A percentile compares a stretch with the other conserved stretches of the same genome.
phyloP scores from a whole-genome alignment of 164 flowering plant species.

The Chloranthus sessilifolius region DNA sequence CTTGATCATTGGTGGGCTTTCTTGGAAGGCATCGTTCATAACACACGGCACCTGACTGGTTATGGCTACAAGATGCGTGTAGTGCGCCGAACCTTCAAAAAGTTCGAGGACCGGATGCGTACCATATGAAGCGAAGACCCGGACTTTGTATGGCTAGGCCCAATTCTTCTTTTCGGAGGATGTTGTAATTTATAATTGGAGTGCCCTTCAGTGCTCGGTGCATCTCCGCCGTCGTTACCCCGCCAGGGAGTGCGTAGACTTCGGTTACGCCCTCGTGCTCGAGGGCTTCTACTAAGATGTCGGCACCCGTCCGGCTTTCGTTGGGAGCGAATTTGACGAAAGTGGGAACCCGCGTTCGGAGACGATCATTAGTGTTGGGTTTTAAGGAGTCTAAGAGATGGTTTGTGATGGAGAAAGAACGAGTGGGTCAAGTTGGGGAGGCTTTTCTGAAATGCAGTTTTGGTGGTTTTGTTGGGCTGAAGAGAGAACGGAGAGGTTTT shows the following conservation, averaged over 20 bases:
- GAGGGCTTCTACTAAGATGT: conserved; percentile 65
- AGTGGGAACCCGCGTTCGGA: conserved; percentile 8
- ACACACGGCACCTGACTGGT: conserved; percentile 64
- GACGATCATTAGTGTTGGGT: not conserved
- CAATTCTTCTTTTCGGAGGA: conserved; percentile 64
- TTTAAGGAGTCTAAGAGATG: conserved; percentile 9
- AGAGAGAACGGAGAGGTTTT: not conserved
- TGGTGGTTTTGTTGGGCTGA: too few species aligned
- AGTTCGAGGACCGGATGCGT: conserved; percentile 66
- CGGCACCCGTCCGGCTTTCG: conserved; percentile 57
- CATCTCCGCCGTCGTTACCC: conserved; percentile 70
- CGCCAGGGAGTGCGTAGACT: conserved; percentile 67
- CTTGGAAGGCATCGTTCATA: conserved; percentile 76
- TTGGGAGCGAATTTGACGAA: conserved; percentile 40
- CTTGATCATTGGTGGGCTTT: conserved; percentile 73
- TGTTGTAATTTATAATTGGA: conserved; percentile 30
- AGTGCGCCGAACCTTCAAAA: conserved; percentile 59
- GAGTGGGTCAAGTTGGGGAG: not conserved
- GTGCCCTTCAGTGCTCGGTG: conserved; percentile 71
- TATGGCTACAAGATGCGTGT: conserved; percentile 54
- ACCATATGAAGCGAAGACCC: conserved; percentile 65
- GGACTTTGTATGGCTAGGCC: too few species aligned
- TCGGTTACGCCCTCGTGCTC: conserved; percentile 54
- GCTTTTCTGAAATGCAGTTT: not conserved
- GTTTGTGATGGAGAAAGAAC: conserved; percentile 8